phyloP scores from a whole-genome alignment of 169 alveolate genomes.

The Besnoitia besnoiti region DNA sequence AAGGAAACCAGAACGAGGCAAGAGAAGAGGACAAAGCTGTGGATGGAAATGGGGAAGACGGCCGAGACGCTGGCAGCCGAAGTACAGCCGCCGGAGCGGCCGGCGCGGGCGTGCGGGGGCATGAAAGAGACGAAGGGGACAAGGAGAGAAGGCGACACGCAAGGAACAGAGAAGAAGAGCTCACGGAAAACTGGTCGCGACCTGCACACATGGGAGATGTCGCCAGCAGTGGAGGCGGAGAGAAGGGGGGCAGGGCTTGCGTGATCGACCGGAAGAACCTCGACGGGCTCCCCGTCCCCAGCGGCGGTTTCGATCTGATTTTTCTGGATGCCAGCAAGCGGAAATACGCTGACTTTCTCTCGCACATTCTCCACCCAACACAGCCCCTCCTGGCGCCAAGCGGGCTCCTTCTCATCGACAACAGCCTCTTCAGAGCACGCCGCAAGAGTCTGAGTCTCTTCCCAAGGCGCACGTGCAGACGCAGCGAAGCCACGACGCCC shows the following conservation, averaged over 20 bases:
- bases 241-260: too few species aligned
- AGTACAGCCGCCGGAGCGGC: too few species aligned
- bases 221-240: too few species aligned
- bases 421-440: conserved; percentile 27
- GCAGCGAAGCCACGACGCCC: too few species aligned
- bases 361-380: conserved; percentile 45
- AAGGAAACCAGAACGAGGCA: background rate
- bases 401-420: conserved; percentile 64
- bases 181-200: too few species aligned
- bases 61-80: too few species aligned
- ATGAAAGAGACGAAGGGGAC: background rate
- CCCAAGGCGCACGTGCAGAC: too few species aligned
- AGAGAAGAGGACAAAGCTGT: background rate
- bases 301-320: conserved; percentile 66
- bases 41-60: too few species aligned
- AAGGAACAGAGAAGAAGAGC: background rate
- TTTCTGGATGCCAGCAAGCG: conserved; percentile 70
- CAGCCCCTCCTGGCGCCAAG: conserved; percentile 65
- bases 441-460: background rate
- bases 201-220: too few species aligned
- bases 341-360: conserved; percentile 44
- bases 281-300: background rate
- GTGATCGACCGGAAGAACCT: background rate
- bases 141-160: background rate
- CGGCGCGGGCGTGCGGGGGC: too few species aligned